Evolutionary conservation across 2,329 filamentous ascomycete genomes (phyloP), one percentile per base, ranked within the genome.

Genomic region (Penicillium sp.): DNA sequence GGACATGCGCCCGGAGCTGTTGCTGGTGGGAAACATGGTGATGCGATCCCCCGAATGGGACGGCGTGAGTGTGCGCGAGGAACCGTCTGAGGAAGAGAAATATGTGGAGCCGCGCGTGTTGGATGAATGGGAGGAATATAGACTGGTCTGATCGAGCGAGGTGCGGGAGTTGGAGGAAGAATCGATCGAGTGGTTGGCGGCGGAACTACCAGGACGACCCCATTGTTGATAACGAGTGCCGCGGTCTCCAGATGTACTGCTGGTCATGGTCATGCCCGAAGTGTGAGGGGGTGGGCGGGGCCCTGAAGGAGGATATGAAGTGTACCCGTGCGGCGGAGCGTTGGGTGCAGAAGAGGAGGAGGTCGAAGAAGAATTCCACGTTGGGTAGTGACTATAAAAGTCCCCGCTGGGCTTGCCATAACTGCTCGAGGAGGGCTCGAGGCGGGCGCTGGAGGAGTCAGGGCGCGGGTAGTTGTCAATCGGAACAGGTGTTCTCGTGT

Each of bases 311-410:
- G 79, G 74, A 60, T 85, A 81, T 35, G 79, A 74, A 42, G 74
- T 65, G 57, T 72, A 76, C 49, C 74, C 72, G 51, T 73, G 69
- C 37, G 74, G 70, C 47, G 73, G 64, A 7, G 29, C 29, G 29
- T 32, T 32, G 29, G 29, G 29, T 11, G 29, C 29, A 32, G 29
- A 32, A 35, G 73, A 65, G 43, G 77, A 70, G 28, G 80, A 73
- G 56, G 85, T 83, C 66, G 73, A 65, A 43, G 77, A 70, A 28
- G 80, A 73, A 56, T 85, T 83, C 66, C 86, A 82, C 45, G 79
- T 79, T 37, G 90, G 89, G 67, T 96, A 95, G 64, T 95, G 91
- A 72, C 11, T 8, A 11, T 95, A 89, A 65, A 84, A 95, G 69
- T 96, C 90, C 58, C 75, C 74, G 42, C 81, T 81, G 56, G 76